These are phyloP conservation scores for Gentiana straminea DNA, from an alignment of 257 asterid species.

Conservation along the genomic window DNA sequence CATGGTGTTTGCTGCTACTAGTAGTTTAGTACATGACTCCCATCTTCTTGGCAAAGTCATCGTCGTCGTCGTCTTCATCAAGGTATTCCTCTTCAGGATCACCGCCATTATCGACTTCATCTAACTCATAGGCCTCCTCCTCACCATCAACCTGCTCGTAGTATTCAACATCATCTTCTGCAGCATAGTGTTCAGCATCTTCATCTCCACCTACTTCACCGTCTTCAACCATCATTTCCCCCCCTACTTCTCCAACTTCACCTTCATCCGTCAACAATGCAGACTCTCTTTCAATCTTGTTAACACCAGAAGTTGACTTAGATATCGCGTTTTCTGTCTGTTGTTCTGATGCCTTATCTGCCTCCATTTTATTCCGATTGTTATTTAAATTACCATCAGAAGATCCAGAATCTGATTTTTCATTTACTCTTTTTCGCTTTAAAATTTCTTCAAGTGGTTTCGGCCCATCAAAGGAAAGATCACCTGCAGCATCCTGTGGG, in stretches of 20 bases:
- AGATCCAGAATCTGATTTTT: conserved; percentile 13
- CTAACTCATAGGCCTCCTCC: conserved; percentile 41
- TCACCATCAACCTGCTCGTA: conserved; percentile 61
- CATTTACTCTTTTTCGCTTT: conserved; percentile 61
- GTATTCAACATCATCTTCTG: conserved; percentile 38
- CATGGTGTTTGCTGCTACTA: too few species aligned
- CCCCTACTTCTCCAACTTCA: conserved; percentile 35
- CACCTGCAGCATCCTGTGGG: conserved; percentile 31
- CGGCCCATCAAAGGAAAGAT: conserved; percentile 76
- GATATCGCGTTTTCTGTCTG: conserved; percentile 12
- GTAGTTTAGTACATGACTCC: conserved; percentile 46
- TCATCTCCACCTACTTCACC: conserved; percentile 30
- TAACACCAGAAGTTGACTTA: conserved; percentile 17
- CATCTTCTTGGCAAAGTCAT: conserved; percentile 91
- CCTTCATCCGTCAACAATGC: conserved; percentile 2
- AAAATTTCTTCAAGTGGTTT: conserved; percentile 82
- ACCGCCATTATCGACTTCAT: conserved; percentile 49
- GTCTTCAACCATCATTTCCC: conserved; percentile 27
- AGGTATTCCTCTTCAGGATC: conserved; percentile 43
- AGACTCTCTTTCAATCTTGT: conserved; percentile 18
- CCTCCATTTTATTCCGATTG: conserved; percentile 16
- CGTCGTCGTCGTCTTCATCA: conserved; percentile 43
- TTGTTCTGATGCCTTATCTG: neutral
- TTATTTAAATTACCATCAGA: conserved; percentile 15
- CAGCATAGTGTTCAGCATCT: conserved; percentile 41